Evolutionary conservation across 1,139 yeast species (phyloP), one percentile per base, ranked within the genome.

Genomic region (Waltiozyma sp.): DNA sequence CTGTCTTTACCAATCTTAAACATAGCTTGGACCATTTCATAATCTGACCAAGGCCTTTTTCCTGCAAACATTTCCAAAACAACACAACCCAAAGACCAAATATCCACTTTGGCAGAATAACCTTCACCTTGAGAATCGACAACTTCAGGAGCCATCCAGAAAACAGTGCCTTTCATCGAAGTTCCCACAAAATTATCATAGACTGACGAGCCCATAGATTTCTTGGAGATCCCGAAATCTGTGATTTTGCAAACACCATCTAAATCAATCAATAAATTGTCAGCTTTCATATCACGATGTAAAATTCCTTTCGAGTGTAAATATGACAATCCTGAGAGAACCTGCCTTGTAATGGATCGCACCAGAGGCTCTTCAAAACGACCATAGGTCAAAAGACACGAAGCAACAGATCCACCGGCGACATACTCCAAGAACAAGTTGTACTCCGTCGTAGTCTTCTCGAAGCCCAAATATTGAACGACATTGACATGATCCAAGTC

Each of bases 111-210:
- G 24, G 98, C 98, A 65, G 95, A 86, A 59, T 93, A 93, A 0
- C 97, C 97, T 58, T 83, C 95, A 51, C 85, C 95, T 55, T 82
- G 55, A 52, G 80, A 80, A 57, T 85, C 87, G 45, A 93, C 88
- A 47, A 93, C 96, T 60, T 93, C 99, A 0, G 99, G 99, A 0
- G 99, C 99, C 98, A 93, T 93, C 98, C 98, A 93, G 60, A 89
- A 93, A 2, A 93, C 89, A 0, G 98, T 89, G 19, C 99, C 99
- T 63, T 93, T 96, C 91, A 83, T 84, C 14, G 97, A 89, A 95
- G 89, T 86, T 46, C 87, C 96, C 2, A 96, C 89, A 54, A 86
- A 81, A 57, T 91, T 89, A 23, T 85, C 80, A 60, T 91, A 91
- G 37, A 91, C 86, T 58, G 77, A 74, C 10, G 77, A 74, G 16